phyloP scores from a whole-genome alignment of 1,284 basidiomycete genomes.

The Ganoderma boninense region DNA sequence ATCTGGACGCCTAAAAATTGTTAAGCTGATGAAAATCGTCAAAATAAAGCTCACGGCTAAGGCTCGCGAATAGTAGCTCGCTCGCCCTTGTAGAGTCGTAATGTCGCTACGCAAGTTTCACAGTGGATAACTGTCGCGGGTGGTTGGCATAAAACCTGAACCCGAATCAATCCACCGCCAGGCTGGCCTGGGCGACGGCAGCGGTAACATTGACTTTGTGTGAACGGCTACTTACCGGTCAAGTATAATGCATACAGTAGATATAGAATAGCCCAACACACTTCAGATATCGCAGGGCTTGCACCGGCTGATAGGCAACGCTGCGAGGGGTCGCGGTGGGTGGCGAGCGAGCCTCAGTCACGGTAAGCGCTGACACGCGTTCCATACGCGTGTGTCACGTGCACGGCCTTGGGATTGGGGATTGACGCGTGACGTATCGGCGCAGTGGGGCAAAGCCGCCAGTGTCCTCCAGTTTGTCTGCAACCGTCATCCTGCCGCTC shows the following conservation, averaged over 20 bases:
- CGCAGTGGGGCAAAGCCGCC: conserved; percentile 10
- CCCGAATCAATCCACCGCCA: no score
- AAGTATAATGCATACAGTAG: background rate
- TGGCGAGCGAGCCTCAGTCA: background rate
- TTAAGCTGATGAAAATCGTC: no score
- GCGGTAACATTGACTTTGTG: no score
- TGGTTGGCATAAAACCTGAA: no score
- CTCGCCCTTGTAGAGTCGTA: no score
- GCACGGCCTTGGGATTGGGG: background rate
- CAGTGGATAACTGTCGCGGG: no score
- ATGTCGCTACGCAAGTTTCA: no score
- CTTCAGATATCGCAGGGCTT: no score
- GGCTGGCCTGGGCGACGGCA: no score
- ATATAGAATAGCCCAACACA: background rate
- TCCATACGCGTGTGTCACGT: conserved; percentile 25
- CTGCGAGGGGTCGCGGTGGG: background rate
- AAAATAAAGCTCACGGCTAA: no score
- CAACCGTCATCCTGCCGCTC: conserved; percentile 26
- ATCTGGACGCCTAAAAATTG: no score
- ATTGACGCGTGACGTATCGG: conserved; percentile 25
- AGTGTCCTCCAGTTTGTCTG: conserved; percentile 9
- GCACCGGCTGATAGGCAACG: background rate
- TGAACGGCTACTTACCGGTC: background rate
- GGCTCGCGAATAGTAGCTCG: no score
- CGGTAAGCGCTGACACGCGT: conserved; percentile 9